Evolutionary conservation across 179 eudicot genomes (phyloP), one percentile per base, ranked within the genome.

Genomic region (Patellifolia procumbens): DNA sequence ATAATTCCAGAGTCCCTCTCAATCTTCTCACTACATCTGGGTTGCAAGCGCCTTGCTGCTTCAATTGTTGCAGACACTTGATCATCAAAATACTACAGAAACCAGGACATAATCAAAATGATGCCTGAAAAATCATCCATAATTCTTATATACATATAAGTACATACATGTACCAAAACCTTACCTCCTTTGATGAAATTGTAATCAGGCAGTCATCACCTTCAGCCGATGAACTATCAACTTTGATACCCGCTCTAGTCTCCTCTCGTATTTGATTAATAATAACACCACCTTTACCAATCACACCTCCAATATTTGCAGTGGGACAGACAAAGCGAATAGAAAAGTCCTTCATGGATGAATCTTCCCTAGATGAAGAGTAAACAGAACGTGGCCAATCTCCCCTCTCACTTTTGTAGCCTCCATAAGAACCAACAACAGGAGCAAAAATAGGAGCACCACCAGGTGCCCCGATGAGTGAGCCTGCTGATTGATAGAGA

Each of bases 191-290:
- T 0, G 98, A 82, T 39, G 99, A 89, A 28, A 95, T 85, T 55
- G 88, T 78, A 58, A 93, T 89, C 76, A 93, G 74, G 83, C 97
- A 90, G 80, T 95, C 97, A 80, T 91, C 97, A 56, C 92, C 98
- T 74, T 87, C 96, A 3, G 98, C 74, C 77, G 89, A 73, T 20
- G 95, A 89, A 81, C 97, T 95, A 73, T 95, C 99, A 76, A 95
- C 99, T 85, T 90, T 91, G 52, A 95, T 90, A 76, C 31, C 68
- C 11, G 99, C 98, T 35, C 92, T 85, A n/a, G 98, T 87, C 68
- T 95, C 99, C 78, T 95, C 94, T 73, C 99, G 88, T 22, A 95
- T 95, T 86, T 95, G 99, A 80, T 91, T 95, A 70, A 95, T 95
- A 72, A 90, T 89, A 19, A 79, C 67, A 78, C 99, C 99, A 71